These are phyloP conservation scores for Rhizopogon rudus DNA, from an alignment of 768 basidiomycete genomes.

Conservation along the genomic window DNA sequence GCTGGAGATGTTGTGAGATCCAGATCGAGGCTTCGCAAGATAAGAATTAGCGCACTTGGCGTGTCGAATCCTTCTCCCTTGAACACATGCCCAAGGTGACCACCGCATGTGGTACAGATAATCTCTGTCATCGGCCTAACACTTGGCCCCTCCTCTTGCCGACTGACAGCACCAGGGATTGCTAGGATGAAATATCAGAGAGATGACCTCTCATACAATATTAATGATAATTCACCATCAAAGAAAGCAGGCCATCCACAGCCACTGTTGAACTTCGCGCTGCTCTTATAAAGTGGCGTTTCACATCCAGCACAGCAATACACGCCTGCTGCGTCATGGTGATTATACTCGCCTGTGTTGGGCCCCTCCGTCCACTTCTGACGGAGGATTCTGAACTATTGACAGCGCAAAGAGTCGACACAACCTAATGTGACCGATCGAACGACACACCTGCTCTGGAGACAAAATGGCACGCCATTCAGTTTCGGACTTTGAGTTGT, in stretches of 20 bases:
- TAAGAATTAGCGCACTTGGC: slow-evolving; percentile 51
- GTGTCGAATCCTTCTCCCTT: slow-evolving; percentile 82
- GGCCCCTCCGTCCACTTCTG: slow-evolving; percentile 83
- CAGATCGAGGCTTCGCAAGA: neutral
- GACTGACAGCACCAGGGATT: slow-evolving; percentile 81
- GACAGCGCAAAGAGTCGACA: neutral
- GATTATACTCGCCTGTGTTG: slow-evolving; percentile 77
- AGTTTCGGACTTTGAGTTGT: slow-evolving; percentile 49
- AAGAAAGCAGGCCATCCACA: slow-evolving; percentile 99
- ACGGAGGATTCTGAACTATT: slow-evolving; percentile 79
- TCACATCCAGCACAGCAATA: slow-evolving; percentile 79
- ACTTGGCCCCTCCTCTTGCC: slow-evolving; percentile 42
- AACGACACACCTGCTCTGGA: slow-evolving; percentile 66
- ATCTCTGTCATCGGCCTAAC: slow-evolving; percentile 65
- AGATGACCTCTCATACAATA: neutral
- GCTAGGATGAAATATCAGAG: slow-evolving; percentile 39
- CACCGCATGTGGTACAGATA: slow-evolving; percentile 84
- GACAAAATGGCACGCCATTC: slow-evolving; percentile 85
- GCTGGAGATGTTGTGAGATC: slow-evolving; percentile 33
- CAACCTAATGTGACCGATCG: neutral
- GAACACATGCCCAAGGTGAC: slow-evolving; percentile 95
- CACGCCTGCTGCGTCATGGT: slow-evolving; percentile 58
- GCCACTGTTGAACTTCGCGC: slow-evolving; percentile 88
- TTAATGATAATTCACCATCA: slow-evolving; percentile 50
- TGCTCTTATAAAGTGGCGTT: slow-evolving; percentile 82